Percentiles rank a stretch among this genome's conserved stretches.
These are phyloP conservation scores for Aspergillus spinulosporus DNA, from an alignment of 2,329 filamentous ascomycete genomes.

Conservation along the genomic window DNA sequence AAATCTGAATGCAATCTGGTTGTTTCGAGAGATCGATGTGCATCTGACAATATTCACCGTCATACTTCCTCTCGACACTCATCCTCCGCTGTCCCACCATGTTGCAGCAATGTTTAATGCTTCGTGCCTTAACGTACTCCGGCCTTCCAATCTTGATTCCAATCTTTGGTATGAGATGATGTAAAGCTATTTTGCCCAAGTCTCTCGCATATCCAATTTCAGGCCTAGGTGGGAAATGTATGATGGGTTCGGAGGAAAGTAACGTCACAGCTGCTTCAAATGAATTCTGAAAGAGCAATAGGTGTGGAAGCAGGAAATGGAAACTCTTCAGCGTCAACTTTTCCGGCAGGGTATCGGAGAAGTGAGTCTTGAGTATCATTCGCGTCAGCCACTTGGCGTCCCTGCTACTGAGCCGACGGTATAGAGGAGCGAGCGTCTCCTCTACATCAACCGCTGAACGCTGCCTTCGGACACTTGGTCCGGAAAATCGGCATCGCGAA, in stretches of 20 bases:
- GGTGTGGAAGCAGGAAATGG: conserved; percentile 68
- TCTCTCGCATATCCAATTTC: conserved; percentile 33
- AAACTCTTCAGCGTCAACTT: conserved; percentile 58
- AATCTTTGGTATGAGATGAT: conserved; percentile 54
- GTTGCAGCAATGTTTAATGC: conserved; percentile 71
- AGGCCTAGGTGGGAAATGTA: conserved; percentile 38
- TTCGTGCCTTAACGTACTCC: conserved; percentile 65
- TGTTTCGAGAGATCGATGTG: conserved; percentile 68
- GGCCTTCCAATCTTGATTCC: conserved; percentile 67
- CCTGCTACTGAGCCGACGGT: conserved; percentile 60
- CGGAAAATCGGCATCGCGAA: conserved; percentile 69
- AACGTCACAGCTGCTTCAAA: conserved; percentile 62
- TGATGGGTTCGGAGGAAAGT: conserved; percentile 45
- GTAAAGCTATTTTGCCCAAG: conserved; percentile 38
- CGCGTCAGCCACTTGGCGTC: conserved; percentile 88
- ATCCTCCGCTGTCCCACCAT: conserved; percentile 62
- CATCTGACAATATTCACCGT: conserved; percentile 88
- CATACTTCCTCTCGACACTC: conserved; percentile 79
- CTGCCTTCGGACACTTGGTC: conserved; percentile 56
- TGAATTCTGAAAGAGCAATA: conserved; percentile 69
- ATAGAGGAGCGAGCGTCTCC: conserved; percentile 56
- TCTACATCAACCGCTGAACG: conserved; percentile 44
- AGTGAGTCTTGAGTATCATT: conserved; percentile 73
- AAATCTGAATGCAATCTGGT: conserved; percentile 68
- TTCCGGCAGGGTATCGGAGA: conserved; percentile 64